phyloP scores from a whole-genome alignment of 257 asterid species.

The Nemophila menziesii region DNA sequence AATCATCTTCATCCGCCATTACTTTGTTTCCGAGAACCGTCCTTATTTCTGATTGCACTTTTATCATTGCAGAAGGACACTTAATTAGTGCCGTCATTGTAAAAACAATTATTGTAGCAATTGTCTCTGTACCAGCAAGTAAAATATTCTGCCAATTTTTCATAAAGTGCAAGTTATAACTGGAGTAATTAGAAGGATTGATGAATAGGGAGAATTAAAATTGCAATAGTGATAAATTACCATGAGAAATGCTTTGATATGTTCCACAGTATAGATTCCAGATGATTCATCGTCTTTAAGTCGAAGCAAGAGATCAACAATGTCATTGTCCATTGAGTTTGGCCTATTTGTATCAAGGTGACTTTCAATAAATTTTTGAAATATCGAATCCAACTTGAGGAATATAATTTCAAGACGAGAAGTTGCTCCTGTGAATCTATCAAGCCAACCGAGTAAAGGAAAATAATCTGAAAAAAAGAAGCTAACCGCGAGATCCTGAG shows the following conservation, averaged over 20 bases:
- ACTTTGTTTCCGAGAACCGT: too few relatives aligned
- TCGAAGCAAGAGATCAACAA: slow-evolving; percentile 27
- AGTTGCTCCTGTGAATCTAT: slow-evolving; percentile 16
- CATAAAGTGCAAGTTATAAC: too few relatives aligned
- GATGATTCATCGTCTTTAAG: slow-evolving; percentile 14
- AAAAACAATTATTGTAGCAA: too few relatives aligned
- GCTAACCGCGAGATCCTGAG: slow-evolving; percentile 16
- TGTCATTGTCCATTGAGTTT: slow-evolving; percentile 9
- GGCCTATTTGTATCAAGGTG: slow-evolving; percentile 12
- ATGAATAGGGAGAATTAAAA: too few relatives aligned
- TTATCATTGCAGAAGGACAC: too few relatives aligned
- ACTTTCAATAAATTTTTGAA: slow-evolving; percentile 24
- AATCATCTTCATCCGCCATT: too few relatives aligned
- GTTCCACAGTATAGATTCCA: slow-evolving; percentile 16
- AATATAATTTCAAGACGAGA: slow-evolving; percentile 13
- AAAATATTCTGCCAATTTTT: too few relatives aligned
- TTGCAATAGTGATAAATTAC: too few relatives aligned
- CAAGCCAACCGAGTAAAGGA: slow-evolving; percentile 25
- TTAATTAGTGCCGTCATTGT: too few relatives aligned
- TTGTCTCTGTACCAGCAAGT: too few relatives aligned
- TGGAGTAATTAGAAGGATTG: too few relatives aligned
- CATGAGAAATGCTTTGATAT: slow-evolving; percentile 39
- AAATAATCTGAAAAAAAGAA: slow-evolving; percentile 24
- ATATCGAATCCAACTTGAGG: slow-evolving; percentile 22
- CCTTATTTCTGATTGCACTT: too few relatives aligned